Evolutionary conservation across 192 early-diverging fungal genomes (phyloP).

Genomic region (Coemansia sp.): DNA sequence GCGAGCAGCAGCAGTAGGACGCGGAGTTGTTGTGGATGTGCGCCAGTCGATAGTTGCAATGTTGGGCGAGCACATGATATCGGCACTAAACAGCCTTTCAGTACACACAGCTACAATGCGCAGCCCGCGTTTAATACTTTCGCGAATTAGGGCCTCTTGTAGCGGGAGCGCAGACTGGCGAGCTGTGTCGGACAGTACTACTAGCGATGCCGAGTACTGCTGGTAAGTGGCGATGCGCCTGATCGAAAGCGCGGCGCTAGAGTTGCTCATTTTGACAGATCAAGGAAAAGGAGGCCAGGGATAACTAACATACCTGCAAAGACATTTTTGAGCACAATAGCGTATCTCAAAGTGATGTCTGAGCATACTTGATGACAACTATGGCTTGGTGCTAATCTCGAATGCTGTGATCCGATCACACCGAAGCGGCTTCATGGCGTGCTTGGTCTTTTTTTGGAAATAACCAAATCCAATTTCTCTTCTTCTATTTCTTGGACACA

Average conservation of each 20-base stretch:
- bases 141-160: conserved; percentile 43
- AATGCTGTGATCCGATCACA: not conserved
- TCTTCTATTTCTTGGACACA: not conserved
- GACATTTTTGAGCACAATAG: not conserved
- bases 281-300: not conserved
- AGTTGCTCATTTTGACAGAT: conserved; percentile 9
- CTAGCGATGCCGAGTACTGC: conserved; percentile 35
- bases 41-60: conserved; percentile 26
- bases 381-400: not conserved
- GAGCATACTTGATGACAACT: not conserved
- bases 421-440: not conserved
- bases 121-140: conserved; percentile 29
- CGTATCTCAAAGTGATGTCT: not conserved
- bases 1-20: not conserved
- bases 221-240: conserved; percentile 46
- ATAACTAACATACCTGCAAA: not conserved
- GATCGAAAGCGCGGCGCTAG: conserved; percentile 29
- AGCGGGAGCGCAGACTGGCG: conserved; percentile 52
- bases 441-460: not conserved
- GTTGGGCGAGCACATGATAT: conserved; percentile 21
- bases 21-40: not conserved
- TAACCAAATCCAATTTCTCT: not conserved
- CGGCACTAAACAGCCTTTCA: conserved; percentile 24
- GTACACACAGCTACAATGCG: conserved; percentile 30
- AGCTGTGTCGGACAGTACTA: conserved; percentile 44